Evolutionary conservation across 1,139 yeast species (phyloP), one percentile per base, ranked within the genome.

Genomic region (Debaryomyces fabryi): DNA sequence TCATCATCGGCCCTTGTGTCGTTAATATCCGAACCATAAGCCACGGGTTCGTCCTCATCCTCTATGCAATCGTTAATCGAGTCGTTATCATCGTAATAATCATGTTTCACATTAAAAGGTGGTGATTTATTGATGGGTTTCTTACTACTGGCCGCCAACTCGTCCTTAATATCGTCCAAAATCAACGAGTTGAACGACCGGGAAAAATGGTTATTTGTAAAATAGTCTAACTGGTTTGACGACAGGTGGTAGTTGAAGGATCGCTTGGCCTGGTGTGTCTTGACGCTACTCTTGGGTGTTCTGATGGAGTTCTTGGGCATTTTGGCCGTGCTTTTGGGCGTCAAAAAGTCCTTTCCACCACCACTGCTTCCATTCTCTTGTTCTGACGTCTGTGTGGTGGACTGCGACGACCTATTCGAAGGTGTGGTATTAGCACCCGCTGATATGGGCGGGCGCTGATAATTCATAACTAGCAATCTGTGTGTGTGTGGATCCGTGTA

Each of bases 101-200:
- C 71, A 39, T 65, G 67, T 47, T 72, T 72, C 45, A 72, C 64
- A 50, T 72, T 73, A 57, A 74, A 74, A 0, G 78, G 78, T n/a
- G 79, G 79, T 9, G 76, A 70, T 52, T 72, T 72, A 53, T 71
- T 72, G 41, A 73, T 59, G 24, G 57, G 60, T 50, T 59, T 62
- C 49, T 56, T 57, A 44, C 42, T 32, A 2, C 42, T 34, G 2
- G 49, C 29, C 21, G 46, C 49, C 39, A 60, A 40, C 15, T 62
- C 65, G 34, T 65, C 67, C n/a, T 61, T 62, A 42, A 57, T 53
- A 51, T 76, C 81, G 32, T 75, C 79, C 41, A 76, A 59, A 6
- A 75, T 74, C 57, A 76, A 69, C 47, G 75, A 69, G 57, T 74
- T 76, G 65, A 76, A 76, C 13, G 79, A 74, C 25, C 77, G 59